Conservation (phyloP, 768 basidiomycete genomes). For the Mycena rosella region DNA sequence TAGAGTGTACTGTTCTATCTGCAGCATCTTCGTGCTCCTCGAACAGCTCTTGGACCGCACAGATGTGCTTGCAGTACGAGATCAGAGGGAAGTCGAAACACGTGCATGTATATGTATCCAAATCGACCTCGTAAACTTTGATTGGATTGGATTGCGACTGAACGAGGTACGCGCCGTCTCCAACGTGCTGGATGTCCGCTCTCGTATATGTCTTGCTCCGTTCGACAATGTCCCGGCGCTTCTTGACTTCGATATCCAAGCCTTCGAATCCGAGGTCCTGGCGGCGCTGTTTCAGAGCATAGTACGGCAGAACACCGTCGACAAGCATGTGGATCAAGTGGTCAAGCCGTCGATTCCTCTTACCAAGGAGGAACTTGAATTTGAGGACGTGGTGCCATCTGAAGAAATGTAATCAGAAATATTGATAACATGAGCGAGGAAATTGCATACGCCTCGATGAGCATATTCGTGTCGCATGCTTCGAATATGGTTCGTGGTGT, state of each 20-base stretch:
- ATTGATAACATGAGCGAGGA: neutral
- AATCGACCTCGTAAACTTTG: slow-evolving; percentile 23
- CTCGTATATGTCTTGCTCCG: slow-evolving; percentile 9
- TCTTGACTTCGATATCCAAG: slow-evolving; percentile 35
- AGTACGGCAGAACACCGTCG: slow-evolving; percentile 33
- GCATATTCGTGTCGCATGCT: slow-evolving; percentile 44
- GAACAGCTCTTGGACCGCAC: slow-evolving; percentile 25
- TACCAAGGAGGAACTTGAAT: slow-evolving; percentile 36
- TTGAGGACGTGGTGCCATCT: slow-evolving; percentile 38
- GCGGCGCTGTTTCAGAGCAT: slow-evolving; percentile 10
- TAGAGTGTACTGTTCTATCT: no score
- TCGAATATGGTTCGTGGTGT: slow-evolving; percentile 28
- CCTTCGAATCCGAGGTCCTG: neutral
- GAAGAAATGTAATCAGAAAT: neutral
- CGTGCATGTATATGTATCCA: slow-evolving; percentile 31
- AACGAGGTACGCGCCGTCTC: slow-evolving; percentile 16
- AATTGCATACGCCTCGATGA: slow-evolving; percentile 36
- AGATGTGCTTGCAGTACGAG: slow-evolving; percentile 40
- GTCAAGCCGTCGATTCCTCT: slow-evolving; percentile 40
- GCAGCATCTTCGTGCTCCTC: no score
- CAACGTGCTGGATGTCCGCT: slow-evolving; percentile 21
- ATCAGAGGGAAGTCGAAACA: slow-evolving; percentile 34
- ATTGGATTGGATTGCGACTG: slow-evolving; percentile 13
- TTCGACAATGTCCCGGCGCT: slow-evolving; percentile 17
- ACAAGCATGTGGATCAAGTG: slow-evolving; percentile 39